A percentile compares a stretch with the other conserved stretches of the same genome.
phyloP scores from a whole-genome alignment of 257 asterid species.

The Solanum tarapatanum region DNA sequence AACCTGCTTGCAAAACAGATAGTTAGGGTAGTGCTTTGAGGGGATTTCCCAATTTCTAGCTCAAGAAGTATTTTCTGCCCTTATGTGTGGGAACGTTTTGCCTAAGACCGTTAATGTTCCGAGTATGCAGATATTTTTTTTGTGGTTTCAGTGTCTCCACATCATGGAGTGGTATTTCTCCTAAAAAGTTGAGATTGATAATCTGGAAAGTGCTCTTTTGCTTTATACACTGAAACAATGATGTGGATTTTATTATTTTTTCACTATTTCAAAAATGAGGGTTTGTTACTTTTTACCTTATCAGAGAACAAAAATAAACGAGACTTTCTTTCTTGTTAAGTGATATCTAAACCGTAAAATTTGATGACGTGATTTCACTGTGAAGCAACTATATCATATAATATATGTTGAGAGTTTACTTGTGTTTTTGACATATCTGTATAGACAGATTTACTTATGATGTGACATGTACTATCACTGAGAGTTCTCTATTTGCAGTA shows the following conservation, averaged over 20 bases:
- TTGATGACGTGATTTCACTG: not conserved
- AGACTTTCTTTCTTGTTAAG: not conserved
- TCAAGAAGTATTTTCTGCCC: not conserved
- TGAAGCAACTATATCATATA: not conserved
- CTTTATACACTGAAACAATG: not conserved
- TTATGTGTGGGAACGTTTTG: not conserved
- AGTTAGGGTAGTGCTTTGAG: not conserved
- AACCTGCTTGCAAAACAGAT: not conserved
- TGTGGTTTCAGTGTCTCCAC: not conserved
- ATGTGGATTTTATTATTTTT: not conserved
- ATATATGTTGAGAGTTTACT: not conserved
- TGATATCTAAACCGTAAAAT: not conserved
- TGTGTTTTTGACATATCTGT: not conserved
- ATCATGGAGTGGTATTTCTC: not conserved
- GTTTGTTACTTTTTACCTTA: not conserved
- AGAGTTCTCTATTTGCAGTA: constrained; percentile 43
- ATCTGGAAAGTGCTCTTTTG: not conserved
- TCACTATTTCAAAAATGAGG: not conserved
- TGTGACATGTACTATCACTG: not conserved
- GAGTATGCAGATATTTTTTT: not conserved
- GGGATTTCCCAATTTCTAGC: not conserved
- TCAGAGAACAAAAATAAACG: not conserved
- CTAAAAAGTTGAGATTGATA: not conserved
- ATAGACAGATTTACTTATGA: not conserved
- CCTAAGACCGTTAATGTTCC: not conserved